A percentile compares a stretch with the other conserved stretches of the same genome.
Conservation (phyloP, 73 alveolate species). For the Urostyla sp. region DNA sequence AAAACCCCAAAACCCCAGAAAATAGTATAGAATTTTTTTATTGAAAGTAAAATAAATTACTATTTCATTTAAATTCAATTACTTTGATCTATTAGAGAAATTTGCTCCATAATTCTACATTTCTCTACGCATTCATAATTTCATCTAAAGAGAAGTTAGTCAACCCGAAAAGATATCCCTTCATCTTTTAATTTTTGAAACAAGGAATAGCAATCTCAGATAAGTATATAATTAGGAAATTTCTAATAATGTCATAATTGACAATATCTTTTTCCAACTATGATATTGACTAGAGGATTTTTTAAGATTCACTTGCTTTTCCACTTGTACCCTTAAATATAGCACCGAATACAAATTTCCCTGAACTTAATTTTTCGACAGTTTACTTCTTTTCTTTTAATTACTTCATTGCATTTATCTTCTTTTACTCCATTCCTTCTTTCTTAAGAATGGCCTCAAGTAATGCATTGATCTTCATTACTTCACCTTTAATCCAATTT, state of each 20-base stretch:
- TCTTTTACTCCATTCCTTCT: conserved; percentile 56
- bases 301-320: conserved; percentile 34
- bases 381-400: conserved; percentile 55
- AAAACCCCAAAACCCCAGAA: background rate
- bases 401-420: conserved; percentile 11
- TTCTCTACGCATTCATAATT: conserved; percentile 18
- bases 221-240: conserved; percentile 56
- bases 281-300: conserved; percentile 24
- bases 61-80: background rate
- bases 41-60: too few species aligned
- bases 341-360: conserved; percentile 58
- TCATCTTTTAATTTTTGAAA: conserved; percentile 54
- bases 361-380: conserved; percentile 60
- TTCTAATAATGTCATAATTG: conserved; percentile 57
- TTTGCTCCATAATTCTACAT: conserved; percentile 8
- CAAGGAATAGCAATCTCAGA: conserved; percentile 67
- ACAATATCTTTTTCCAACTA: conserved; percentile 68
- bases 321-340: conserved; percentile 59
- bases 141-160: conserved; percentile 27
- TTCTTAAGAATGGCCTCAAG: conserved; percentile 63
- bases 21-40: too few species aligned
- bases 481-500: conserved; percentile 70
- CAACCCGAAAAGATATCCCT: conserved; percentile 21
- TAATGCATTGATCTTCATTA: conserved; percentile 62
- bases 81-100: background rate